Conservation (phyloP, 106 monocot genomes). For the Dendrobium officinale region DNA sequence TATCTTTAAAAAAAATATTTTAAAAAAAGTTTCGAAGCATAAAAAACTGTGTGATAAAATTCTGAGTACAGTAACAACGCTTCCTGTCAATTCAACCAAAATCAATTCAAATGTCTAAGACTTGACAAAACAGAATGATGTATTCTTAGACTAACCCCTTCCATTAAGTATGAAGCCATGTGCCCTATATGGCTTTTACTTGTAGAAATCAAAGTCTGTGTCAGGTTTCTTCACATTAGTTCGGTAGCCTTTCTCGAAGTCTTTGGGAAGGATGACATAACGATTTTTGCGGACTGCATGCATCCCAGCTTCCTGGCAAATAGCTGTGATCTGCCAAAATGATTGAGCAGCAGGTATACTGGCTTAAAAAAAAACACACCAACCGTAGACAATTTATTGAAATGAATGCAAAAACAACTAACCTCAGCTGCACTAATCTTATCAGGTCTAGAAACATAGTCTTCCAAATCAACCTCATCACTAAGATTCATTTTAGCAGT, state of each 20-base stretch:
- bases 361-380: not conserved
- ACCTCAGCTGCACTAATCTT: slow-evolving; percentile 99
- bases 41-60: not conserved
- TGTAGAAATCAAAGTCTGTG: slow-evolving; percentile 99
- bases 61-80: not conserved
- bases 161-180: not conserved
- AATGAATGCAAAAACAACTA: slow-evolving; percentile 16
- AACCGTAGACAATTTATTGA: not conserved
- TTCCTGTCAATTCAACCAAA: not conserved
- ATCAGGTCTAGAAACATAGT: slow-evolving; percentile 96
- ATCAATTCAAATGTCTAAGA: not conserved
- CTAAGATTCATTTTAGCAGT: slow-evolving; percentile 98
- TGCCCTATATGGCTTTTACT: slow-evolving; percentile 24
- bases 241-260: slow-evolving; percentile 97
- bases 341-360: not conserved
- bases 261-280: slow-evolving; percentile 97
- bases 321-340: slow-evolving; percentile 74
- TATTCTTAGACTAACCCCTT: not conserved
- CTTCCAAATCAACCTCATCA: slow-evolving; percentile 99
- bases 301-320: slow-evolving; percentile 99
- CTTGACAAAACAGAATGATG: not conserved
- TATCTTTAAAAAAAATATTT: too few relatives aligned
- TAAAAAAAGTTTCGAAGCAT: not conserved
- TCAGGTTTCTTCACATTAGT: slow-evolving; percentile 99
- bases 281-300: slow-evolving; percentile 99